Evolutionary conservation across 2,329 filamentous ascomycete genomes (phyloP), one percentile per base, ranked within the genome.

Genomic region (Nemania sp.): DNA sequence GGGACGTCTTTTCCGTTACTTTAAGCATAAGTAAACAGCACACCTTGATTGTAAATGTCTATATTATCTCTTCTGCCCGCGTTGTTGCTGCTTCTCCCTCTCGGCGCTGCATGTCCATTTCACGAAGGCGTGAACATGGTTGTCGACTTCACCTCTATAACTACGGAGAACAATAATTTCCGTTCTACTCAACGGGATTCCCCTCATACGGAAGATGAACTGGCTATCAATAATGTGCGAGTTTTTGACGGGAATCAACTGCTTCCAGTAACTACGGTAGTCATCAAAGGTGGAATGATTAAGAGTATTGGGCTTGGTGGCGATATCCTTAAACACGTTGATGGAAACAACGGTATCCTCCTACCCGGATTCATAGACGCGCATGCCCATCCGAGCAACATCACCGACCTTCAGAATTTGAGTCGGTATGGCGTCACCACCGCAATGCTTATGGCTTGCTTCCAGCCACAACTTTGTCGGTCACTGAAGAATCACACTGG

Each of bases 371-470:
- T 69, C 15, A 69, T 69, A 54, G 66, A 69, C 27, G 63, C 53
- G 6, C 66, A 69, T 49, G 63, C 66, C 10, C 66, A 69, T 38
- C 66, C 66, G 1, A 13, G 22, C 11, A 62, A 62, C 51, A 27
- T 66, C 24, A 55, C 63, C 22, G 18, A 69, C 22, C 62, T 69
- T 49, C 57, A 69, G 29, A 32, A 66, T 24, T 32, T 69, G 18
- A 69, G 57, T 24, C 63, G 58, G 10, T 69, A 69, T 55, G 66
- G 66, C 15, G 63, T 69, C 22, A 69, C 66, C 8, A 69, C 66
- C 11, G 8, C 66, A 7, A 62, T 62, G 49, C 20, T 69, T 5
- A 66, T 69, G 66, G 52, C 62, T 35, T 69, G 66, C 51, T 69
- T 66, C 49, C n/a, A 47, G 27, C 47, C 62, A 43, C 47, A 63